These are phyloP conservation scores for Simplicillium sp. DNA, from an alignment of 2,329 filamentous ascomycete genomes.

Conservation along the genomic window DNA sequence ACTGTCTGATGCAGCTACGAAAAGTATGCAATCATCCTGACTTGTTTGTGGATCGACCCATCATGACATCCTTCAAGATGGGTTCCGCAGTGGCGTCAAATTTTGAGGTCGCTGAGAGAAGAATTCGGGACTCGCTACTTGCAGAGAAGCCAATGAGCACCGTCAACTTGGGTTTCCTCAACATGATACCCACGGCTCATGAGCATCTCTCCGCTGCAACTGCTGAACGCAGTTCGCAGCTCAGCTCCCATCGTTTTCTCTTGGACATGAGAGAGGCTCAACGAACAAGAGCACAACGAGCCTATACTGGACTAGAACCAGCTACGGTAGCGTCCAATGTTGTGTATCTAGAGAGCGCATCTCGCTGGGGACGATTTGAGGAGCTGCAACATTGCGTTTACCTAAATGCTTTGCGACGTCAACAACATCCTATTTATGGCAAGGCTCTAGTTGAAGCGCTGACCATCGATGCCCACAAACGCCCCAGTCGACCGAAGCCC, in stretches of 20 bases:
- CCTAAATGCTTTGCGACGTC: constrained; percentile 70
- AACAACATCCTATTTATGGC: constrained; percentile 74
- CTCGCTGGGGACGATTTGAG: constrained; percentile 60
- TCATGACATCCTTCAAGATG: constrained; percentile 96
- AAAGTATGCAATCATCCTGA: constrained; percentile 99
- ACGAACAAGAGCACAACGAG: constrained; percentile 48
- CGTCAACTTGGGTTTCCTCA: constrained; percentile 68
- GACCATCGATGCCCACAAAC: constrained; percentile 51
- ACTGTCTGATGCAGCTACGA: constrained; percentile 92
- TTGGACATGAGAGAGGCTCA: constrained; percentile 66
- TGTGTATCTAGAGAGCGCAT: constrained; percentile 61
- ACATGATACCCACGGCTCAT: constrained; percentile 63
- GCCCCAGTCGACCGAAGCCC: constrained; percentile 51
- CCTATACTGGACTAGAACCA: constrained; percentile 47
- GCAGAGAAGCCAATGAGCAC: constrained; percentile 49
- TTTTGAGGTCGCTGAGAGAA: constrained; percentile 62
- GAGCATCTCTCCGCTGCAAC: constrained; percentile 51
- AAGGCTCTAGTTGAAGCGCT: constrained; percentile 67
- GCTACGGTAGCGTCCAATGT: constrained; percentile 61
- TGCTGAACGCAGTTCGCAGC: constrained; percentile 48
- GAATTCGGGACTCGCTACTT: constrained; percentile 60
- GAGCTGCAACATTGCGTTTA: constrained; percentile 75
- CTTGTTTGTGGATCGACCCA: constrained; percentile 88
- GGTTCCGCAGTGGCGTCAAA: constrained; percentile 64
- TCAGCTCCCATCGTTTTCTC: constrained; percentile 62